These are phyloP conservation scores for Xylaria sp. DNA, from an alignment of 2,329 filamentous ascomycete species.

Conservation along the genomic window DNA sequence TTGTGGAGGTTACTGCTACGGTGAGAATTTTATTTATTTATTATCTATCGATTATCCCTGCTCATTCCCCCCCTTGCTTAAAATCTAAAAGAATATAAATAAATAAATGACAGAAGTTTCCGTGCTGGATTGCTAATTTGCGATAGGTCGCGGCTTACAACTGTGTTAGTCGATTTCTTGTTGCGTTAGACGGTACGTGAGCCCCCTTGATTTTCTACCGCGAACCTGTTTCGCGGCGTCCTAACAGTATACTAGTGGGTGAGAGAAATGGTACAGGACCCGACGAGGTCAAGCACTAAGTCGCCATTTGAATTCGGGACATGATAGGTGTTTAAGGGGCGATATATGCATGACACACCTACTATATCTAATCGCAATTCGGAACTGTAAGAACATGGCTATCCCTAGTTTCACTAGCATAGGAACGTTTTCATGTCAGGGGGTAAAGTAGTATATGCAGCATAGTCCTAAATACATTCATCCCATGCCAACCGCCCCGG, in stretches of 20 bases:
- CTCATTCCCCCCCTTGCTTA: too few relatives aligned
- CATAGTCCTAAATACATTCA: conserved; percentile 18
- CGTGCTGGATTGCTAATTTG: not conserved
- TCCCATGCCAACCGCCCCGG: conserved; percentile 2
- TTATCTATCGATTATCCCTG: too few relatives aligned
- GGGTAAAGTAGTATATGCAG: conserved; percentile 17
- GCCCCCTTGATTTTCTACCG: not conserved
- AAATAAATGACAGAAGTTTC: not conserved
- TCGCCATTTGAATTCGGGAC: not conserved
- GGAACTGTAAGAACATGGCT: not conserved
- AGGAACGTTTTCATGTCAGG: not conserved
- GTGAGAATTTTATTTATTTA: conserved; percentile 54
- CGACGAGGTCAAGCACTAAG: conserved; percentile 54
- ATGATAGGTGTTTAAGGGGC: not conserved
- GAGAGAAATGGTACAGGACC: conserved; percentile 67
- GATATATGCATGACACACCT: not conserved
- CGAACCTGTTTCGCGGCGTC: not conserved
- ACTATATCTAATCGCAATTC: not conserved
- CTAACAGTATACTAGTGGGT: conserved; percentile 59
- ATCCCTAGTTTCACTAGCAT: not conserved
- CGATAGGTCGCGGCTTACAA: conserved; percentile 77
- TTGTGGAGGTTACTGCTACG: conserved; percentile 84
- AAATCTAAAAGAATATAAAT: too few relatives aligned
- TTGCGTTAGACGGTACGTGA: conserved; percentile 78
- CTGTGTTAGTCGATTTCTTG: conserved; percentile 84